Evolutionary conservation across 352 stramenopile species (phyloP), one percentile per base, ranked within the genome.

Genomic region (Globisporangium recalcitrans): DNA sequence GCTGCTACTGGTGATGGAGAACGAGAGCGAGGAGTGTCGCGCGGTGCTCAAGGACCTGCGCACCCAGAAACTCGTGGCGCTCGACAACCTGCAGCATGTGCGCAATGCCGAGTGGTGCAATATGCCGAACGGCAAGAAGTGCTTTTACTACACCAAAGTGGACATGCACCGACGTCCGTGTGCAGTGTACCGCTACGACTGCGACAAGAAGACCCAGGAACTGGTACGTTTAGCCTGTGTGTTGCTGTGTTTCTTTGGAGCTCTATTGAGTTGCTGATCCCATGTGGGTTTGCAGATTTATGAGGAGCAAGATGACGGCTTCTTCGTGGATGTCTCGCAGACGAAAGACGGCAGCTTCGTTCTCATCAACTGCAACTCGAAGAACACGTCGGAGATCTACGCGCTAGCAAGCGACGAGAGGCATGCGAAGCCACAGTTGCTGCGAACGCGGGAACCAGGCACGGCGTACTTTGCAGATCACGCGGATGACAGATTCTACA

Each of bases 401-500:
- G 79, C 78, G 10, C 58, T 85, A 14, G 57, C 73, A 26, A 67
- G 67, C 14, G 44, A 72, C 19, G 34, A 78, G 27, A 34, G 55
- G 9, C 21, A 64, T 2, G 73, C 73, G 0, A 40, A 34, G 24
- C 79, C 78, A n/a, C 70, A 73, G 29, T 52, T 85, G 24, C 60
- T 95, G 47, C 81, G 80, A 8, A 31, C 58, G 3, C 71, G 88
- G 0, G 74, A 92, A 22, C 22, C 62, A 22, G 73, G 74, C n/a
- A 90, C 82, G 6, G 72, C 85, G 22, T 96, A 96, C 65, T 96
- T 96, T 74, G 81, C 77, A 4, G 88, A 96, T 47, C 88, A 96
- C 62, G 78, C 77, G 2, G 66, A 48, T 14, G 79, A 73, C 8
- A 70, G 66, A 7, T 93, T 96, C 68, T 83, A 82, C 64, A 78